Evolutionary conservation across 371 early-diverging fungal genomes (phyloP), one percentile per base, ranked within the genome.

Genomic region (Mucor plumbeus): DNA sequence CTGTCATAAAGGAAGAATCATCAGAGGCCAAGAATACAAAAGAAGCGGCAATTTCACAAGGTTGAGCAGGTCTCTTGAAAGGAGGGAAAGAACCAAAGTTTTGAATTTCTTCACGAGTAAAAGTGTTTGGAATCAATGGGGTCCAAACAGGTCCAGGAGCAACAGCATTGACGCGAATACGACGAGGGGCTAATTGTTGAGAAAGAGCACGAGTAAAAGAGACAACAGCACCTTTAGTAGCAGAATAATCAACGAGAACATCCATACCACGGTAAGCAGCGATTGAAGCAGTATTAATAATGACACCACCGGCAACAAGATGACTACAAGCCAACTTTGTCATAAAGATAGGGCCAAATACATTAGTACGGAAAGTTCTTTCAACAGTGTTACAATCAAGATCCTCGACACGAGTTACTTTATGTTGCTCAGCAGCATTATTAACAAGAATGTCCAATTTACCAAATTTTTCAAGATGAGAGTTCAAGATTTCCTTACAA

Each of bases 71-170:
- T n/a, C 90, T 76, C 75, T 86, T 84, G 75, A 87, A 80, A 43
- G 90, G 89, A 60, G 88, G 88, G 79, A 87, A 86, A 44, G 89
- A 84, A 41, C 90, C 90, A 69, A 85, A 85, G 67, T 87, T 85
- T 40, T 85, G 83, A 62, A 90, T 86, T 59, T 83, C 81, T 69
- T 88, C 86, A 48, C 82, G 77, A 36, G 83, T 77, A 69, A 86
- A 87, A 59, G 88, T 88, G 75, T 89, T 86, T 48, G 86, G 87
- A 60, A 87, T 88, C 70, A 90, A 75, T 40, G 88, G 89, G 43
- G 90, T 90, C 73, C 87, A 87, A 47, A 89, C 85, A 71, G 86
- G 85, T 50, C 90, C 90, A 66, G 85, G 88, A 40, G 88, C 90
- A 40, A 89, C 85, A 34, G 88, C 83, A 72, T 90, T 88, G 40